phyloP scores from a whole-genome alignment of 148 eudicot genomes.

The Salicornia ramosissima region DNA sequence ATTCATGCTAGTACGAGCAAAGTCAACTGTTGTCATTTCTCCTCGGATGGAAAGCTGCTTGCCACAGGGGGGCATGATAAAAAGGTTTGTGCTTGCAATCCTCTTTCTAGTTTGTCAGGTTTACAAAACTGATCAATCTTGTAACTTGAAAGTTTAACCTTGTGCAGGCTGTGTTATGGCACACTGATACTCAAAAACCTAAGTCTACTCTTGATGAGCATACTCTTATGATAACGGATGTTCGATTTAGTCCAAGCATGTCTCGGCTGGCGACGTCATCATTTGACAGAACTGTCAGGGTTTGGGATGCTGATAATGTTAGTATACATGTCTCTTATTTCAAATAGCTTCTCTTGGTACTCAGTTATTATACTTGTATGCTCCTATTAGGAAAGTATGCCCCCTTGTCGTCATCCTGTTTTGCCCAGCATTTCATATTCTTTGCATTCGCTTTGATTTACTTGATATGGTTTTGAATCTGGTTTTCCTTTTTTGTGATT shows the following conservation, averaged over 20 bases:
- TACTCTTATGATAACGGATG: conserved; percentile 69
- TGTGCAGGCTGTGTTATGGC: conserved; percentile 78
- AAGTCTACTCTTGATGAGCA: conserved; percentile 82
- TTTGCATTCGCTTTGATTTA: neutral
- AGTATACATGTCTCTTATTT: conserved; percentile 26
- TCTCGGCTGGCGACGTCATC: conserved; percentile 90
- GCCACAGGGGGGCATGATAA: conserved; percentile 96
- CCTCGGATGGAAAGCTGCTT: conserved; percentile 88
- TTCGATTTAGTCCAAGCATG: conserved; percentile 86
- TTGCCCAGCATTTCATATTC: neutral
- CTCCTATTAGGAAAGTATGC: neutral
- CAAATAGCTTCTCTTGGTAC: neutral
- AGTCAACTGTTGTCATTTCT: conserved; percentile 86
- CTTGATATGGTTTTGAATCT: neutral
- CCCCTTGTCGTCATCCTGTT: neutral
- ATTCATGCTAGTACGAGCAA: conserved; percentile 75
- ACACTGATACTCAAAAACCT: conserved; percentile 69
- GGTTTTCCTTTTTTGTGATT: no score
- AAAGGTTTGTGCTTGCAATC: conserved; percentile 39
- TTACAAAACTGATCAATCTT: no score
- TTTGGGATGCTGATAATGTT: conserved; percentile 90
- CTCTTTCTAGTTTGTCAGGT: no score
- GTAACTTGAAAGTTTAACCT: neutral
- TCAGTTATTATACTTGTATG: neutral
- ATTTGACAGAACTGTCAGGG: conserved; percentile 82